Evolutionary conservation across 257 asterid species (phyloP).

Genomic region (Nicotiana obtusifolia): DNA sequence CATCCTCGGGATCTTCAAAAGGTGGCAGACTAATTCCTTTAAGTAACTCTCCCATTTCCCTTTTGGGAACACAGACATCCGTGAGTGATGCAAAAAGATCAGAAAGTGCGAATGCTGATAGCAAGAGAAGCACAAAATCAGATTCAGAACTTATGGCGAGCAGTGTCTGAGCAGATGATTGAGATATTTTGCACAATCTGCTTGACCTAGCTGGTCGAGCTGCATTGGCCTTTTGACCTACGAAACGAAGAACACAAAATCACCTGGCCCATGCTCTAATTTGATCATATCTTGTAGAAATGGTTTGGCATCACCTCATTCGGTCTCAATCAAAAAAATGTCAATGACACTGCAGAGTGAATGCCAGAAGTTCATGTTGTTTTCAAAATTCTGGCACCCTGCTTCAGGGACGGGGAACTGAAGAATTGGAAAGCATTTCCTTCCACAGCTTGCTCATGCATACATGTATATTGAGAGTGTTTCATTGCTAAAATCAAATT

Average conservation of each 20-base stretch:
- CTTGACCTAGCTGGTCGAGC: background rate
- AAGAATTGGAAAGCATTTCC: background rate
- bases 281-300: background rate
- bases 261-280: background rate
- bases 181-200: constrained; percentile 13
- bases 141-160: constrained; percentile 55
- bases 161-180: constrained; percentile 36
- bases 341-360: background rate
- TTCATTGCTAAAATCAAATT: background rate
- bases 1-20: constrained; percentile 45
- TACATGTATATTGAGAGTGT: background rate
- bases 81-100: constrained; percentile 25
- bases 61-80: constrained; percentile 27
- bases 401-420: background rate
- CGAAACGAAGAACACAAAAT: background rate
- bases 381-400: background rate
- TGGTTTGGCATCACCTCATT: background rate
- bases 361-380: background rate
- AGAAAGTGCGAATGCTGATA: constrained; percentile 27
- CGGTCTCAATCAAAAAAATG: background rate
- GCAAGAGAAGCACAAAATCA: constrained; percentile 25
- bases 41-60: constrained; percentile 55
- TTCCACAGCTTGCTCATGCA: background rate
- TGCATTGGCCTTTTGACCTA: background rate
- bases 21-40: constrained; percentile 26